Base-by-base conservation (phyloP, 2,329 filamentous ascomycete genomes). In the Allantophomopsis cytisporea region DNA sequence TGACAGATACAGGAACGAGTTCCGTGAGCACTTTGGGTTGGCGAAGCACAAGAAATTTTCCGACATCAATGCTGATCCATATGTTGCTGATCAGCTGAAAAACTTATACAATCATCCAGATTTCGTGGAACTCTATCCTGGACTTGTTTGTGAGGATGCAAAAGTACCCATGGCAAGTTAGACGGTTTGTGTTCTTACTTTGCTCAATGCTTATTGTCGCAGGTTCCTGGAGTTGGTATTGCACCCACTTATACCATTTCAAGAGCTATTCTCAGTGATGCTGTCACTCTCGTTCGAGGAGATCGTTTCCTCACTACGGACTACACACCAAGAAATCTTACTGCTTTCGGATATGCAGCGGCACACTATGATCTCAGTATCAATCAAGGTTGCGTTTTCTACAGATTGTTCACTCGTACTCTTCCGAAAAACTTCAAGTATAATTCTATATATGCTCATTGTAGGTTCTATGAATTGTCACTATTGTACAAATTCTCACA, bases 341-440 rank as follows among this genome's bases (percentile, higher is more conserved):
- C 85, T 2, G 85, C 84, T 59, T 93, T 83, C 83, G 85, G 84
- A 7, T 87, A 74, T 62, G 74, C 76, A 39, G 80, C 85, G 53
- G 80, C 71, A 2, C 67, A 81, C 12, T 83, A 79, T 39, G 82
- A 91, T 47, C 60, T 77, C 28, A 74, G 71, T 43, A 59, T 87
- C 48, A 81, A 88, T 60, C 76, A 88, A 52, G 85, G 84, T 38
- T 87, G 83, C 47, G 73, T 86, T 15, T 85, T 88, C 60, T 86
- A 87, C 65, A 89, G 89, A 64, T 69, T 93, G 18, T 80, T 87
- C 55, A 64, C 82, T 28, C 72, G 80, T 7, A 81, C 83, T 1
- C 84, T 91, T 65, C 85, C 84, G 1, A 69, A 81, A 47, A 79
- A 85, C 60, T 89, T 87, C 67, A 73, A 71, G 52, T 60, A 68